Evolutionary conservation across 441 rosid species (phyloP).

Genomic region (Erysimum cheiri): DNA sequence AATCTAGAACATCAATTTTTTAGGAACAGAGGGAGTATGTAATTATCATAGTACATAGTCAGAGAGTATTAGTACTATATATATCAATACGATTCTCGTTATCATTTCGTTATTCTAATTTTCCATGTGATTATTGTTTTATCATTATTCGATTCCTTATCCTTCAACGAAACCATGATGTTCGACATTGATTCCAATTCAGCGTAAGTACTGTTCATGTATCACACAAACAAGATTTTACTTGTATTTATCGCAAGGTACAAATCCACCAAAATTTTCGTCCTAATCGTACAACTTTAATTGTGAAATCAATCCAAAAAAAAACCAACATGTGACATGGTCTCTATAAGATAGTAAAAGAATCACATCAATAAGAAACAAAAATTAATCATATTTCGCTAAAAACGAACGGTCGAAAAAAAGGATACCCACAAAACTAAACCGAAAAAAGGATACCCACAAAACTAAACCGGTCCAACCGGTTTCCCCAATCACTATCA

Average conservation of each 20-base stretch:
- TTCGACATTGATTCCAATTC: not conserved
- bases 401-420: conserved; percentile 17
- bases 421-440: no score
- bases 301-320: conserved; percentile 9
- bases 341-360: conserved; percentile 20
- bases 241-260: conserved; percentile 11
- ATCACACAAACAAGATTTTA: not conserved
- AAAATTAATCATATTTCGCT: not conserved
- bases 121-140: not conserved
- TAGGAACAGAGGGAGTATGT: no score
- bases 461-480: conserved; percentile 42
- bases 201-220: not conserved
- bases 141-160: not conserved
- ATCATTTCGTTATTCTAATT: no score
- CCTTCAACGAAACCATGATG: not conserved
- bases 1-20: no score
- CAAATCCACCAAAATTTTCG: conserved; percentile 22
- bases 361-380: not conserved
- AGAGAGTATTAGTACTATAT: not conserved
- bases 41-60: not conserved
- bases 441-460: no score
- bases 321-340: conserved; percentile 41
- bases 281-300: not conserved
- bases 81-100: not conserved
- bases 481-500: conserved; percentile 43